Base-by-base conservation (phyloP, 2,329 filamentous ascomycete genomes). In the Clonostachys chloroleuca region DNA sequence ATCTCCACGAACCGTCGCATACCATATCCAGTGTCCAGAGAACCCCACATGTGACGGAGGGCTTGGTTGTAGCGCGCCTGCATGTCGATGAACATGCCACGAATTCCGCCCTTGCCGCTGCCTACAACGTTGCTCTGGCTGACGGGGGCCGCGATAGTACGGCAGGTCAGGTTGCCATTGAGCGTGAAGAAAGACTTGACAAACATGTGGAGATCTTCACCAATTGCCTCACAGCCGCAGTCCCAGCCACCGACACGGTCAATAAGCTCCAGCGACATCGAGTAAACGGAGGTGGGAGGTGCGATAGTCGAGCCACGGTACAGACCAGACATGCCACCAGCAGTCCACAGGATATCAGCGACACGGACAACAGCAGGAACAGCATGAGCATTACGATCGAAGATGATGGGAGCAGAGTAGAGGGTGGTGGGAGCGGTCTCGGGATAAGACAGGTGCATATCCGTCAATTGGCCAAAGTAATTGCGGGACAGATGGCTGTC, bases 181-280 rank as follows among this genome's bases (percentile, higher is more conserved):
- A 87, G 75, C 1, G 84, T 82, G 53, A 89, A 89, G 68, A 89
- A 89, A 62, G 84, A 88, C 70, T 89, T 89, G 52, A 89, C 73
- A 59, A 86, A 86, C 86, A 89, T 89, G 68, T 89, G 86, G 58
- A 89, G 65, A 58, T 89, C 86, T 64, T 89, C 86, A 40, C 86
- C 86, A 54, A 89, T 89, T 17, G 86, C 84, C 51, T 87, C 84
- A 2, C 80, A 74, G 45, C 80, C 83, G 46, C 80, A 79, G 59
- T 89, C 86, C 86, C 85, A 89, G 24, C 86, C 86, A 10, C 83
- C 83, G 33, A 87, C 85, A 30, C 79, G 75, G 55, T 87, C 84
- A 39, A 85, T 78, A 14, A 89, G 67, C 42, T 79, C 74, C 39
- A 89, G 74, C 2, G 85, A 81, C 1, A 89, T 63, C 6, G 85